A percentile compares a stretch with the other conserved stretches of the same genome.
phyloP scores from a whole-genome alignment of 2,329 filamentous ascomycete species.

The Paecilomyces variotii region DNA sequence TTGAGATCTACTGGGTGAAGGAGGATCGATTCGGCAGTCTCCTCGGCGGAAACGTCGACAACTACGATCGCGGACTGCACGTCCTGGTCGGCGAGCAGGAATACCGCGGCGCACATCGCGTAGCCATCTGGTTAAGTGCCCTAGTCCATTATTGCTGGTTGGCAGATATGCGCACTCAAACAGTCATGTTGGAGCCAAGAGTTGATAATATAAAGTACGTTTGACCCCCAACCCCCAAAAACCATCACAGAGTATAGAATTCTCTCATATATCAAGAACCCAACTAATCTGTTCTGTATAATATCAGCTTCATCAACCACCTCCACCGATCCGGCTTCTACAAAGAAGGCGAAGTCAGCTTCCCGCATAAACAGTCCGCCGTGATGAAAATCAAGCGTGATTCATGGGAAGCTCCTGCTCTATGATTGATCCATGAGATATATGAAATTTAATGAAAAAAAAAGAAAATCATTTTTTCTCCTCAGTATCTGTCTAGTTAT shows the following conservation, averaged over 20 bases:
- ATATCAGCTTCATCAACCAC: slow-evolving; percentile 57
- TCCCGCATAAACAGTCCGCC: slow-evolving; percentile 89
- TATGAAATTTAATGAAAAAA: background rate
- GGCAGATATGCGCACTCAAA: slow-evolving; percentile 71
- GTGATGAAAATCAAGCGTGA: slow-evolving; percentile 74
- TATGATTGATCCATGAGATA: slow-evolving; percentile 33
- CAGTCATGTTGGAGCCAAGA: slow-evolving; percentile 77
- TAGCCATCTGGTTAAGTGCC: slow-evolving; percentile 73
- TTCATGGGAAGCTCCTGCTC: slow-evolving; percentile 63
- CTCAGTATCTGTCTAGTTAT: no score
- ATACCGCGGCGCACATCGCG: slow-evolving; percentile 68
- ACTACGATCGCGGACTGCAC: slow-evolving; percentile 85
- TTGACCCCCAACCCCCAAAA: background rate
- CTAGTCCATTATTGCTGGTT: slow-evolving; percentile 80
- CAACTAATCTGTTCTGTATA: slow-evolving; percentile 7
- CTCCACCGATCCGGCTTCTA: slow-evolving; percentile 70
- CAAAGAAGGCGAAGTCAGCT: slow-evolving; percentile 76
- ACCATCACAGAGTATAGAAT: no score
- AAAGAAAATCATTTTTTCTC: no score
- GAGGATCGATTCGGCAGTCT: slow-evolving; percentile 72
- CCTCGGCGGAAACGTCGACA: slow-evolving; percentile 55
- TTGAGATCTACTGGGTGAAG: slow-evolving; percentile 97
- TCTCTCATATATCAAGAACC: background rate
- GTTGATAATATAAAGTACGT: slow-evolving; percentile 82
- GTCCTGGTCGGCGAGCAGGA: slow-evolving; percentile 87